phyloP scores from a whole-genome alignment of 1,284 basidiomycete genomes.

The Ganoderma lucidum region DNA sequence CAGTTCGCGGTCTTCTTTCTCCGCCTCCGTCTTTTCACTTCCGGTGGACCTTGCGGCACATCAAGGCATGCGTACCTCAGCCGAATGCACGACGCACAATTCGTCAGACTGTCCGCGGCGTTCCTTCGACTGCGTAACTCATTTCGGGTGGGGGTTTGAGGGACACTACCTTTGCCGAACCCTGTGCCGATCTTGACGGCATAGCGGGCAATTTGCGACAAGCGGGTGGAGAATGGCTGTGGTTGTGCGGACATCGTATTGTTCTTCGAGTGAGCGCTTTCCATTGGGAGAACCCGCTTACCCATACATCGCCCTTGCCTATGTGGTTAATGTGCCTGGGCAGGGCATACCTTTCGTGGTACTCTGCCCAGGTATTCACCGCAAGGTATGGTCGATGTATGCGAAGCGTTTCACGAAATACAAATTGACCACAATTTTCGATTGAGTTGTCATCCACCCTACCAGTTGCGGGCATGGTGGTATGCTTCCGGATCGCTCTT shows the following conservation, averaged over 20 bases:
- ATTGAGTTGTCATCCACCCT: neutral
- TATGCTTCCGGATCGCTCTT: neutral
- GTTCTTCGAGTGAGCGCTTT: slow-evolving; percentile 2
- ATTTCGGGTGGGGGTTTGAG: neutral
- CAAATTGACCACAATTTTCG: neutral
- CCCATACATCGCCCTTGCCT: slow-evolving; percentile 1
- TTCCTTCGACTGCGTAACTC: neutral
- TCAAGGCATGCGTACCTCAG: slow-evolving; percentile 4
- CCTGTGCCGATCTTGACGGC: slow-evolving; percentile 3
- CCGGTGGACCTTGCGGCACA: neutral
- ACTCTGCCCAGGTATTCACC: neutral
- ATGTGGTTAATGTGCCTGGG: slow-evolving; percentile 4
- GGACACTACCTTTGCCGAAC: neutral
- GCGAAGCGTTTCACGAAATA: neutral
- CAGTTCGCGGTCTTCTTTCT: slow-evolving; percentile 13
- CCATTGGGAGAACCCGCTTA: neutral
- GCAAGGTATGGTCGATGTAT: neutral
- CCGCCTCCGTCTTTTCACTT: slow-evolving; percentile 2
- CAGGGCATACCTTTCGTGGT: neutral
- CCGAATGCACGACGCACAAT: neutral
- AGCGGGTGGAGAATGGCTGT: neutral
- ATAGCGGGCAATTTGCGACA: slow-evolving; percentile 1
- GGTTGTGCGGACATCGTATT: neutral
- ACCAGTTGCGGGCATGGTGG: neutral
- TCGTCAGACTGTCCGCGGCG: neutral